Conservation (phyloP, 176 grass and related monocot species). For the Hsuehochloa calcarea region DNA sequence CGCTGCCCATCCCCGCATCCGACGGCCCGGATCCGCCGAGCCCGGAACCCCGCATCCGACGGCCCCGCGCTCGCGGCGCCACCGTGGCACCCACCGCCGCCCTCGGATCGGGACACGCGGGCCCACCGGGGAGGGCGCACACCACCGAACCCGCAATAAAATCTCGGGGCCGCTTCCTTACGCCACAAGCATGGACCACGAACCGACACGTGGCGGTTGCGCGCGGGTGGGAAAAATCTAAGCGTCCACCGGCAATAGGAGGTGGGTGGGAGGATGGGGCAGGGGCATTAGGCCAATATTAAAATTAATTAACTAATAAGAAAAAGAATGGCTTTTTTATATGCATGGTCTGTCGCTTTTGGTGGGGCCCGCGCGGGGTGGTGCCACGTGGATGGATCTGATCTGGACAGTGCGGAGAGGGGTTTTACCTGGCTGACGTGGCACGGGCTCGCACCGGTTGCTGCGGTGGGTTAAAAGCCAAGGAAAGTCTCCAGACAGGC, state of each 20-base stretch:
- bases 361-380: neutral
- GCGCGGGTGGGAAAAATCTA: neutral
- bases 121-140: neutral
- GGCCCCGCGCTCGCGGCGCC: neutral
- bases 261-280: constrained; percentile 25
- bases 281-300: neutral
- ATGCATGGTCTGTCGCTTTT: constrained; percentile 33
- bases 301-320: neutral
- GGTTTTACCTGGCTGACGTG: constrained; percentile 47
- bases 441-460: constrained; percentile 28
- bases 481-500: constrained; percentile 42
- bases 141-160: constrained; percentile 50
- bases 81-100: constrained; percentile 35
- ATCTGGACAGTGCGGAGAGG: constrained; percentile 36
- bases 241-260: constrained; percentile 40
- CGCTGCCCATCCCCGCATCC: constrained; percentile 40
- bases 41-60: constrained; percentile 43
- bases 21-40: constrained; percentile 52
- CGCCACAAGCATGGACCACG: constrained; percentile 39
- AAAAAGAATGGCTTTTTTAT: neutral
- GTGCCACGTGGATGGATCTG: constrained; percentile 36
- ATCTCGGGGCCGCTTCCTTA: constrained; percentile 56
- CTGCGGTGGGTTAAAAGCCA: constrained; percentile 44
- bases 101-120: constrained; percentile 38
- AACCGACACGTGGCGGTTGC: constrained; percentile 53